Evolutionary conservation across 176 grass and related monocot species (phyloP), one percentile per base, ranked within the genome.

Genomic region (Juncus inflexus): DNA sequence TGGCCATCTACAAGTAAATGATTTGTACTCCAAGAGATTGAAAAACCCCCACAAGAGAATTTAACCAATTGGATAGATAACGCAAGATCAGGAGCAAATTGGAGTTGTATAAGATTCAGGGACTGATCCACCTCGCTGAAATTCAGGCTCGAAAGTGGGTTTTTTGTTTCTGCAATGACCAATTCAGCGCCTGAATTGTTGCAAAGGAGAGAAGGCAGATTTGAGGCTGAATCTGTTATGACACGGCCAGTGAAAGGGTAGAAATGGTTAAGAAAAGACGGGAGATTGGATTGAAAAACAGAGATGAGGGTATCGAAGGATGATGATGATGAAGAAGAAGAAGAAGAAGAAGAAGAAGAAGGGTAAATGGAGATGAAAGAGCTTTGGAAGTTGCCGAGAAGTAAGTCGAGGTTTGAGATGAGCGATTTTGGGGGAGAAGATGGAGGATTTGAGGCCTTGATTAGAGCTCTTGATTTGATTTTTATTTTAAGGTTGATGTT

Each of bases 61-160:
- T 66, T 74, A 2, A 87, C 78, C 7, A 92, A 75, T 81, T 92
- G 89, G 54, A 92, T 55, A 41, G 89, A 92, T n/a, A 92, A 71
- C 10, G 89, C 75, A 8, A 92, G 14, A 3, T 73, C 81, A 0
- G 50, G 36, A 1, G 15, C 12, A 54, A 82, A 94, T 40, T 84
- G 85, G 16, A 94, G 4, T 51, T 66, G 62, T 37, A 89, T 40
- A 55, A 5, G 14, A 3, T 75, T 35, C 0, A 85, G 12, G 9
- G 90, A 94, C 3, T 49, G 35, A 19, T 80, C 62, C n/a, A 60
- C 52, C 52, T 94, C 72, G 3, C 69, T 58, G 67, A 89, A 94
- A 55, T 94, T 60, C 12, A 83, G 66, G 51, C 53, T 74, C 3
- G 61, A 64, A 3, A 94, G 76, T 28, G 41, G 1, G 10, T 45